Conservation (phyloP, 179 eudicot genomes). For the Sideroxylon spinosum region DNA sequence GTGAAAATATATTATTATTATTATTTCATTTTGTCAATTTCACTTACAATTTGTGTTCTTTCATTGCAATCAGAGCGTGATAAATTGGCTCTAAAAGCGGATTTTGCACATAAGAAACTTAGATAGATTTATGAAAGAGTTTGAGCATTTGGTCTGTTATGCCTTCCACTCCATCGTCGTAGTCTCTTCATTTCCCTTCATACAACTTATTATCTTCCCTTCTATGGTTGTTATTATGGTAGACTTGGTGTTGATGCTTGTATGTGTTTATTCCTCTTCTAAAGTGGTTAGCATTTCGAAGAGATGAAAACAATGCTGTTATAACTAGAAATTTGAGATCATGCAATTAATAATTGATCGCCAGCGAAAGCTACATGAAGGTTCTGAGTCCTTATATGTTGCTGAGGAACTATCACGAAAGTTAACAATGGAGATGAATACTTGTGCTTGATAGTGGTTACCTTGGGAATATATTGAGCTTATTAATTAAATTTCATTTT, state of each 20-base stretch:
- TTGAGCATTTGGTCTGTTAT: constrained; percentile 44
- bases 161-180: not conserved
- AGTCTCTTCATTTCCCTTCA: not conserved
- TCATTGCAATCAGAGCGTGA: constrained; percentile 62
- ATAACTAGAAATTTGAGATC: constrained; percentile 65
- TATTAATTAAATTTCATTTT: not conserved
- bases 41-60: constrained; percentile 7
- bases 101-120: constrained; percentile 56
- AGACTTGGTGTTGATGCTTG: not conserved
- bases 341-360: constrained; percentile 64
- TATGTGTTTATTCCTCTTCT: not conserved
- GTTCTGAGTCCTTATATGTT: constrained; percentile 51
- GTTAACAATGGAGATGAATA: constrained; percentile 39
- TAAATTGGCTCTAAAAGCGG: constrained; percentile 51
- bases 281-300: constrained; percentile 21
- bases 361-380: constrained; percentile 62
- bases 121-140: constrained; percentile 63
- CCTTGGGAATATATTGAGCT: not conserved
- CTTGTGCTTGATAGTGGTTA: not conserved
- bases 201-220: not conserved
- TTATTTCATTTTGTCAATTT: no score
- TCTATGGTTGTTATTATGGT: not conserved
- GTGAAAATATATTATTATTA: no score
- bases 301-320: constrained; percentile 51
- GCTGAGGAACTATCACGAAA: constrained; percentile 14